A percentile compares a stretch with the other conserved stretches of the same genome.
Evolutionary conservation across 1,139 yeast genomes (phyloP).

Genomic region (Arxiozyma telluris): DNA sequence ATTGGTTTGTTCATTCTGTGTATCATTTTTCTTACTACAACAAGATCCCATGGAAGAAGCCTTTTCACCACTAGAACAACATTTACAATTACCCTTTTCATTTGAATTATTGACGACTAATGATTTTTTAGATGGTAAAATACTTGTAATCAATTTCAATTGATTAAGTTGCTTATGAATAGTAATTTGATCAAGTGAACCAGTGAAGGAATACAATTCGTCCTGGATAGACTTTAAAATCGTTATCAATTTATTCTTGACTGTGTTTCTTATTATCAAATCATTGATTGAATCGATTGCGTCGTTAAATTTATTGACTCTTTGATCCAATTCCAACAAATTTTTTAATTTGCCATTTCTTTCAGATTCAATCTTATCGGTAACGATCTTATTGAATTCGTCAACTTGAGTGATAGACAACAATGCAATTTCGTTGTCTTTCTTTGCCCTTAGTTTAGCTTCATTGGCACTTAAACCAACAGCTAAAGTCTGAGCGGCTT

Average conservation of each 20-base stretch:
- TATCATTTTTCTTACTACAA: conserved; percentile 7
- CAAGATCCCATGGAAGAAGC: not conserved
- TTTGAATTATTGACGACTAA: no score
- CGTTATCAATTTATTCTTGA: conserved; percentile 23
- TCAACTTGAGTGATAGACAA: conserved; percentile 65
- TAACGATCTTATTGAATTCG: conserved; percentile 57
- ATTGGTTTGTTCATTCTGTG: not conserved
- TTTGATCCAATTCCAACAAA: conserved; percentile 49
- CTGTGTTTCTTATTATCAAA: conserved; percentile 22
- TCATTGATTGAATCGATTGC: conserved; percentile 21
- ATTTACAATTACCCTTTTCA: not conserved
- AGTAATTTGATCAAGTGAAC: conserved; percentile 14
- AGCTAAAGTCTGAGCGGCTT: conserved; percentile 50
- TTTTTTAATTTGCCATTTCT: conserved; percentile 73
- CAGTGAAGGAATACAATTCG: conserved; percentile 16
- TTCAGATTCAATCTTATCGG: conserved; percentile 63
- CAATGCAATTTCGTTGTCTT: conserved; percentile 66
- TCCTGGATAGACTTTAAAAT: conserved; percentile 18
- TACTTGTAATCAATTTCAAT: conserved; percentile 25
- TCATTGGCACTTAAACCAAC: conserved; percentile 65
- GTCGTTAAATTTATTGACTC: conserved; percentile 38
- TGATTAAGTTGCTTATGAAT: conserved; percentile 29
- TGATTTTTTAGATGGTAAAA: conserved; percentile 15
- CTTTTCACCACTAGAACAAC: conserved; percentile 15
- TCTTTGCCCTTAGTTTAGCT: conserved; percentile 60